phyloP scores from a whole-genome alignment of 331 rosid genomes.

The Pyracantha coccinea region DNA sequence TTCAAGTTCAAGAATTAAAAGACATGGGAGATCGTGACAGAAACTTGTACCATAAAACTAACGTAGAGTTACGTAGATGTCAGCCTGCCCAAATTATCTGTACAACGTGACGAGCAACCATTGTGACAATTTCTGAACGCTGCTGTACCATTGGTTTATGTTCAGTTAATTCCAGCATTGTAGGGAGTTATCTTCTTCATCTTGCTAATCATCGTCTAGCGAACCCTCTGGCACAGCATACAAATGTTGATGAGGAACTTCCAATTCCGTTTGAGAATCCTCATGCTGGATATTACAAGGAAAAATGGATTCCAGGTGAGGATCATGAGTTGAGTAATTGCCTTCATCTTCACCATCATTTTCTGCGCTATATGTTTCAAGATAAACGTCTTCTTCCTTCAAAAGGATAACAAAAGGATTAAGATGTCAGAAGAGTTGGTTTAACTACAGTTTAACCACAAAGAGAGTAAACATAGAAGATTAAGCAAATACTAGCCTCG shows the following conservation, averaged over 20 bases:
- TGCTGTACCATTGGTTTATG: conserved; percentile 1
- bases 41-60: background rate
- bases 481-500: conserved; percentile 32
- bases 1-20: background rate
- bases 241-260: background rate
- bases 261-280: conserved; percentile 18
- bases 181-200: conserved; percentile 19
- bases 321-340: conserved; percentile 13
- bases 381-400: conserved; percentile 49
- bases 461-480: background rate
- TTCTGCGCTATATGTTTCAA: conserved; percentile 30
- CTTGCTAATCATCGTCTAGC: background rate
- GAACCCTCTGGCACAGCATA: background rate
- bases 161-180: conserved; percentile 11
- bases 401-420: conserved; percentile 1
- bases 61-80: background rate
- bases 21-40: background rate
- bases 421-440: background rate
- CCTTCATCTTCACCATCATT: conserved; percentile 27
- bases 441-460: background rate
- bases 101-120: background rate
- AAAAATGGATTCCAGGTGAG: conserved; percentile 23
- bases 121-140: background rate
- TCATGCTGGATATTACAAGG: conserved; percentile 19
- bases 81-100: background rate